A percentile compares a stretch with the other conserved stretches of the same genome.
Conservation (phyloP, 179 eudicot species). For the Patellifolia procumbens region DNA sequence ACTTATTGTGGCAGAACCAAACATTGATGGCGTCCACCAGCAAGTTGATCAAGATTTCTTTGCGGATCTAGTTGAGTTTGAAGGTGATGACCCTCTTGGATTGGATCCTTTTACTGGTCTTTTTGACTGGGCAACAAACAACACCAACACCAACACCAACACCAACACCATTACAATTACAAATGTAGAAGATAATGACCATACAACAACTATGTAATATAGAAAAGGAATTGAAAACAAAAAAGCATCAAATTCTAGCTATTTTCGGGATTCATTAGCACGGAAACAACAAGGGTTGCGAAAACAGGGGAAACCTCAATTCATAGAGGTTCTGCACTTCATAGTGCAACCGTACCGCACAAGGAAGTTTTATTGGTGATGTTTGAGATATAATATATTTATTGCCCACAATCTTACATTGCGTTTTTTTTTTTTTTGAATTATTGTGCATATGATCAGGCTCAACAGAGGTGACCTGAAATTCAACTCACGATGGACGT, state of each 20-base stretch:
- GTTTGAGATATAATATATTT: neutral
- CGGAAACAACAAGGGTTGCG: too few species aligned
- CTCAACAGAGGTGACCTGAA: neutral
- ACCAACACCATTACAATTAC: neutral
- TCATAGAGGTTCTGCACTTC: too few species aligned
- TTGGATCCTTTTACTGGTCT: slow-evolving; percentile 45
- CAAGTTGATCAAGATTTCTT: slow-evolving; percentile 53
- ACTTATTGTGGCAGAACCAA: slow-evolving; percentile 21
- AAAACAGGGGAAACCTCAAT: too few species aligned
- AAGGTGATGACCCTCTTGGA: slow-evolving; percentile 44
- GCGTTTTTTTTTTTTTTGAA: neutral
- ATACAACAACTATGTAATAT: too few species aligned
- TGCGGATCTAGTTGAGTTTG: slow-evolving; percentile 52
- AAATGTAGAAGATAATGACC: neutral
- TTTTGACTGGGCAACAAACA: slow-evolving; percentile 52
- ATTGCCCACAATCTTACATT: neutral
- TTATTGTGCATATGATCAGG: neutral
- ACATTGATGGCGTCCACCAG: slow-evolving; percentile 4
- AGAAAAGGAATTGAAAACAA: too few species aligned
- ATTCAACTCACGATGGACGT: neutral
- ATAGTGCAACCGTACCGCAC: too few species aligned
- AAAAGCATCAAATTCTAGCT: too few species aligned
- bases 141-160: slow-evolving; percentile 14
- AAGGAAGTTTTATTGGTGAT: neutral
- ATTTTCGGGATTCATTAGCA: too few species aligned